Evolutionary conservation across 768 basidiomycete genomes (phyloP).

Genomic region (Scleroderma bovista): DNA sequence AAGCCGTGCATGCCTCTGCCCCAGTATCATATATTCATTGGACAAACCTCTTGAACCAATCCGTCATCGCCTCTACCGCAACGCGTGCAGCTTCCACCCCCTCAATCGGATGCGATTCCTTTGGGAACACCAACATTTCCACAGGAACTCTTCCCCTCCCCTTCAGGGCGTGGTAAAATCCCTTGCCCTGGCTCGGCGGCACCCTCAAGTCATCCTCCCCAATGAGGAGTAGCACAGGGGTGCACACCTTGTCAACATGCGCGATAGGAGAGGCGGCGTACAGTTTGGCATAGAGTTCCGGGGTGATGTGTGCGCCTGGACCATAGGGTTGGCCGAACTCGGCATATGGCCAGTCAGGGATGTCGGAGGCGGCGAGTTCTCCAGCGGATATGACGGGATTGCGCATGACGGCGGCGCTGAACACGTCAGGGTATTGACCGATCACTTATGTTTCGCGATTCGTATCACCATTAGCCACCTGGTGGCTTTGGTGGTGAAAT

Average conservation of each 20-base stretch:
- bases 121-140: constrained; percentile 56
- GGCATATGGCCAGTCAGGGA: constrained; percentile 60
- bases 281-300: constrained; percentile 39
- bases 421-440: constrained; percentile 55
- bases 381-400: constrained; percentile 68
- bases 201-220: constrained; percentile 61
- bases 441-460: constrained; percentile 40
- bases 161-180: constrained; percentile 64
- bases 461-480: neutral
- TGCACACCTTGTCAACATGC: constrained; percentile 43
- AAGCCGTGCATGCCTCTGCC: too few species aligned
- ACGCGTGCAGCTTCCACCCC: constrained; percentile 56
- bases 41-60: constrained; percentile 40
- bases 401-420: constrained; percentile 55
- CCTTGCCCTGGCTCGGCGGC: constrained; percentile 53
- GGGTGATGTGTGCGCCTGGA: constrained; percentile 36
- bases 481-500: neutral
- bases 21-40: neutral
- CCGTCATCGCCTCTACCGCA: constrained; percentile 44
- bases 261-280: constrained; percentile 52
- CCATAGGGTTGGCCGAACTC: constrained; percentile 35
- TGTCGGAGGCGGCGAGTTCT: constrained; percentile 53
- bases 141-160: constrained; percentile 35
- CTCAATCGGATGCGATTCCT: constrained; percentile 59
- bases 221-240: constrained; percentile 53